Base-by-base conservation (phyloP, 352 stramenopile species). In the Globisporangium paddicum region DNA sequence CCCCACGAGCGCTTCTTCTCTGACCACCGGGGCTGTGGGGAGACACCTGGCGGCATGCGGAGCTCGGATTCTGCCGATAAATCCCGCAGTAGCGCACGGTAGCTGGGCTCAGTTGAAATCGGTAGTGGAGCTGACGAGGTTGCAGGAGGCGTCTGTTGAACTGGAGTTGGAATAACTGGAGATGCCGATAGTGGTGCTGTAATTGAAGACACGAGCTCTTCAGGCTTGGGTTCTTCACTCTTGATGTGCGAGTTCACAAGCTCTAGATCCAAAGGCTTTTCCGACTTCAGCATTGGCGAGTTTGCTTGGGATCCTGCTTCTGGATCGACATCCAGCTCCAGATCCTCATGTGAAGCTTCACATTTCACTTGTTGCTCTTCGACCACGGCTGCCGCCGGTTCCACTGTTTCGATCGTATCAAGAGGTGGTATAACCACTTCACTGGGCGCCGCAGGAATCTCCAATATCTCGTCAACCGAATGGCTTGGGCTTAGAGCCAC, bases 1-100 rank as follows among this genome's bases (percentile, higher is more conserved):
- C 59, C 59, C 59, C 59, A 65, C 5, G 44, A 23, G 5, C 47
- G 37, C 16, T 40, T 56, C 38, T 41, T 47, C 40, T 19, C 42
- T 21, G 38, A 44, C 38, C 19, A 51, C 16, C 34, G 59, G 19
- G 45, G 59, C 28, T 51, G 51, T n/a, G 18, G 18, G 26, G 28
- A n/a, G 28, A 54, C 41, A 11, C 21, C 41, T 16, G 47, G 41
- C 25, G 47, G 47, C 14, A n/a, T 16, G 19, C 28, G 47, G 10
- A 54, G 28, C 8, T 11, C 8, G 11, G 47, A 13, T 18, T 26
- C 18, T 4, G 23, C n/a, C 10, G 38, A 41, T 2, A 28, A 25
- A 5, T 37, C 25, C 14, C 47, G 26, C 5, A 26, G 10, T 11
- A 26, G 18, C 6, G 47, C 18, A 11, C 3, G 4, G 47, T 41